Conservation (phyloP, 192 early-diverging fungal genomes). For the Gorgonomyces haynaldii region DNA sequence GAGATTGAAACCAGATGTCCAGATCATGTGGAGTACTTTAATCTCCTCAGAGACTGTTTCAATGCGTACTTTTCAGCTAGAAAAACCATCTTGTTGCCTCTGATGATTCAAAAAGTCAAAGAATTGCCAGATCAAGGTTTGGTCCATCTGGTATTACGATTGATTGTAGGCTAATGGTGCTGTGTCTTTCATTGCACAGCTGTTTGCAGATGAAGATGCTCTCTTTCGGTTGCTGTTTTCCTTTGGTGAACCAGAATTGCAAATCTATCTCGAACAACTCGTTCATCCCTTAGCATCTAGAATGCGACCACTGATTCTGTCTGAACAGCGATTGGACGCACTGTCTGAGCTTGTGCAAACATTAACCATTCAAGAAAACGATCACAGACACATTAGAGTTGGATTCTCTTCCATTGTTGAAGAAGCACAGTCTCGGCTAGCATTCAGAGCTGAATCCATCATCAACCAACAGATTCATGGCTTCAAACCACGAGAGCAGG, state of each 20-base stretch:
- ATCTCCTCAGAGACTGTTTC: conserved; percentile 64
- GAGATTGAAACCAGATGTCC: conserved; percentile 68
- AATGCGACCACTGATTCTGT: conserved; percentile 78
- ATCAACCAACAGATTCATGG: conserved; percentile 66
- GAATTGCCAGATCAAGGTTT: conserved; percentile 23
- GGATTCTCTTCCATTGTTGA: conserved; percentile 72
- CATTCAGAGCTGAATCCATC: conserved; percentile 74
- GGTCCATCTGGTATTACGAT: not conserved
- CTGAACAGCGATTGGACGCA: conserved; percentile 66
- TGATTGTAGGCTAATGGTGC: conserved; percentile 59
- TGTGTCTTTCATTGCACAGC: conserved; percentile 70
- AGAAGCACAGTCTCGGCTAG: conserved; percentile 80
- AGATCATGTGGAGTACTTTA: conserved; percentile 56
- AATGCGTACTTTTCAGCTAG: conserved; percentile 64
- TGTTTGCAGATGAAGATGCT: conserved; percentile 73
- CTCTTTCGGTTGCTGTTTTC: conserved; percentile 74
- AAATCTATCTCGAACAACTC: conserved; percentile 61
- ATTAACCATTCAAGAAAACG: conserved; percentile 34
- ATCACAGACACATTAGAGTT: conserved; percentile 24
- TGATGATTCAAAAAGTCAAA: conserved; percentile 51
- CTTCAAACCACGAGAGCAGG: conserved; percentile 59
- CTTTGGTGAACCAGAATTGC: conserved; percentile 57
- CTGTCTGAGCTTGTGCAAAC: conserved; percentile 73
- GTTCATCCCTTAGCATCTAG: conserved; percentile 70
- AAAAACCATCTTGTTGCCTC: conserved; percentile 51